phyloP scores from a whole-genome alignment of 768 basidiomycete genomes.

The Tylopilus sp. region DNA sequence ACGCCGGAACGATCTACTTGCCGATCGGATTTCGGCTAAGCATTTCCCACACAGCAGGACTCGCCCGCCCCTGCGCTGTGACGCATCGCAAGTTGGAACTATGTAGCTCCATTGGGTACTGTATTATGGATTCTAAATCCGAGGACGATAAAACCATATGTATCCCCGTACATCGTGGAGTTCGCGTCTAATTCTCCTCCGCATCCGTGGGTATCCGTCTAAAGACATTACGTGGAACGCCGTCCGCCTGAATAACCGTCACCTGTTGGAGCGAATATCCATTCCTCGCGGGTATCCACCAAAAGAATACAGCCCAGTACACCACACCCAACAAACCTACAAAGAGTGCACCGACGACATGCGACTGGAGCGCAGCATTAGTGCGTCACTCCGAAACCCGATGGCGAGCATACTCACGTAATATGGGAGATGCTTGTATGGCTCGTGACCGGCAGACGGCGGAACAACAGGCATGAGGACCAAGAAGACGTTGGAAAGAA shows the following conservation, averaged over 20 bases:
- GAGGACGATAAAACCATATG: no score
- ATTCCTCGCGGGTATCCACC: conserved; percentile 45
- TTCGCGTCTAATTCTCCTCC: neutral
- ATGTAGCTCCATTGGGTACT: no score
- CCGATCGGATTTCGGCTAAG: conserved; percentile 8
- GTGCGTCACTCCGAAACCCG: neutral
- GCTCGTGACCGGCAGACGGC: no score
- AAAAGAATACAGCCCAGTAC: conserved; percentile 57
- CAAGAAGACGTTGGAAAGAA: conserved; percentile 64
- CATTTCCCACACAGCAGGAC: neutral
- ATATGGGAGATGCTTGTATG: conserved; percentile 62
- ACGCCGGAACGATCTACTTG: neutral
- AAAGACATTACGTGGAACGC: no score
- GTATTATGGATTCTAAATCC: no score
- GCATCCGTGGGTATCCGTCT: conserved; percentile 31
- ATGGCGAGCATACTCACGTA: conserved; percentile 45
- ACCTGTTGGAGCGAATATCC: conserved; percentile 50
- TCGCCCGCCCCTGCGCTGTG: no score
- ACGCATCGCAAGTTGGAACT: no score
- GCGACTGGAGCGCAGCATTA: conserved; percentile 36
- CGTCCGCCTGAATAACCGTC: conserved; percentile 50
- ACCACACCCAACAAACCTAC: no score
- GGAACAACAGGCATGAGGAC: conserved; percentile 56
- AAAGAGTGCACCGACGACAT: no score
- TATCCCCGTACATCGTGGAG: neutral